phyloP scores from a whole-genome alignment of 1,284 basidiomycete species.

The Irpex sp. region DNA sequence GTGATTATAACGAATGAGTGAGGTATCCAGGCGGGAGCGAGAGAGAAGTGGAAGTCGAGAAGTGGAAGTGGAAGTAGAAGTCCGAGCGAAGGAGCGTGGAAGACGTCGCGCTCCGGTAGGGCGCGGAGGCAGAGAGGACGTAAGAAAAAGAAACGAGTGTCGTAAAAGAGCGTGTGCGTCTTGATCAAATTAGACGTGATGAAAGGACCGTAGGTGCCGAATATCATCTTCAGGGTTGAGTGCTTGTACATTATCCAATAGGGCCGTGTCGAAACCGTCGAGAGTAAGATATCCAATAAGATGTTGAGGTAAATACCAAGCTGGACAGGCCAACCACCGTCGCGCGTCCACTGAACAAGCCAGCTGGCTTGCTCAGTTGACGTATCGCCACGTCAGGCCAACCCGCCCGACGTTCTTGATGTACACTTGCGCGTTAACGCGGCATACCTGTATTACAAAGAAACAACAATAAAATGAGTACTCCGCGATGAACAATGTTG shows the following conservation, averaged over 20 bases:
- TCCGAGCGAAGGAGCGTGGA: not conserved
- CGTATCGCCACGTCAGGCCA: conserved; percentile 27
- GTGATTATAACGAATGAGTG: not conserved
- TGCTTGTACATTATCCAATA: not conserved
- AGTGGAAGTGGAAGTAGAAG: not conserved
- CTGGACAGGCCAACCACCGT: not conserved
- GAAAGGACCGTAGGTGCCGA: not conserved
- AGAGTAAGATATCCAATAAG: not conserved
- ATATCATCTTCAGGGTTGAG: not conserved
- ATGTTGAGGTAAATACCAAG: not conserved
- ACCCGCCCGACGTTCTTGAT: conserved; percentile 29
- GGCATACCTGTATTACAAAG: conserved; percentile 22
- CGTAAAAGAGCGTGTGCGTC: not conserved
- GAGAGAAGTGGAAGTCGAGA: not conserved
- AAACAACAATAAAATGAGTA: not conserved
- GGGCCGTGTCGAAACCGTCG: not conserved
- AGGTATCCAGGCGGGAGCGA: not conserved
- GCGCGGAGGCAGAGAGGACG: not conserved
- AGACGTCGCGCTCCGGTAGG: not conserved
- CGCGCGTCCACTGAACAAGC: not conserved
- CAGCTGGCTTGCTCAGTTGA: conserved; percentile 11
- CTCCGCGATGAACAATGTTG: not conserved
- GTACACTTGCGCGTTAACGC: conserved; percentile 25
- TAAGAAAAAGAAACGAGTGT: not conserved
- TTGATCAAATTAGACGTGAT: not conserved